A percentile compares a stretch with the other conserved stretches of the same genome.
These are phyloP conservation scores for Astraeus odoratus DNA, from an alignment of 768 basidiomycete genomes.

Conservation along the genomic window DNA sequence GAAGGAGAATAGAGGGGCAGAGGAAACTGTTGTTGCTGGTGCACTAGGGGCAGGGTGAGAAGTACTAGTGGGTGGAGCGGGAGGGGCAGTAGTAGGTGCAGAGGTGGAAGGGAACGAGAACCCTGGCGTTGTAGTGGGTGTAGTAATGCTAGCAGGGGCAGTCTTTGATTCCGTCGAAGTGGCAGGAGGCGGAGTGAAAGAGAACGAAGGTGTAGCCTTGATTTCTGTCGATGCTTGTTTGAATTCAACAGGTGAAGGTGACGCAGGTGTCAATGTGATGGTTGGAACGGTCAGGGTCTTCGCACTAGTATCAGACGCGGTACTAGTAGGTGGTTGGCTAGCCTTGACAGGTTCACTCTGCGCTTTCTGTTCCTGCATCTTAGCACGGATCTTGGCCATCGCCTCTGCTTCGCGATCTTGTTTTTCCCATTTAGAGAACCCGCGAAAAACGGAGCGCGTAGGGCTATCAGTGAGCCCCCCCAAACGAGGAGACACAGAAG, in stretches of 20 bases:
- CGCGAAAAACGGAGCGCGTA: slow-evolving; percentile 36
- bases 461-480: slow-evolving; percentile 47
- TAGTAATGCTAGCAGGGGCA: slow-evolving; percentile 6
- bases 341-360: slow-evolving; percentile 30
- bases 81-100: not conserved
- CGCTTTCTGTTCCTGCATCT: slow-evolving; percentile 38
- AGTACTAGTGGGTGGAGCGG: slow-evolving; percentile 6
- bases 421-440: slow-evolving; percentile 79
- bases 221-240: slow-evolving; percentile 9
- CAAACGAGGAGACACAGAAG: slow-evolving; percentile 19
- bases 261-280: slow-evolving; percentile 23
- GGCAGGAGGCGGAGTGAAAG: slow-evolving; percentile 6
- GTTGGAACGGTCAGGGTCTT: slow-evolving; percentile 20
- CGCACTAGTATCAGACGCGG: slow-evolving; percentile 16
- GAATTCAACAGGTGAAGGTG: slow-evolving; percentile 4
- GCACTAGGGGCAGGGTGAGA: slow-evolving; percentile 6
- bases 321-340: slow-evolving; percentile 18
- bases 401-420: slow-evolving; percentile 79
- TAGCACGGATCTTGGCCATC: slow-evolving; percentile 62
- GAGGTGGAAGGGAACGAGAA: slow-evolving; percentile 5
- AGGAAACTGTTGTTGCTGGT: slow-evolving; percentile 7
- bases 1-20: slow-evolving; percentile 13
- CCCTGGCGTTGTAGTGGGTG: slow-evolving; percentile 8
- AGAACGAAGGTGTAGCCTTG: slow-evolving; percentile 12
- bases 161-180: slow-evolving; percentile 8